Conservation (phyloP, 1,139 yeast genomes). For the Arxiozyma telluris region DNA sequence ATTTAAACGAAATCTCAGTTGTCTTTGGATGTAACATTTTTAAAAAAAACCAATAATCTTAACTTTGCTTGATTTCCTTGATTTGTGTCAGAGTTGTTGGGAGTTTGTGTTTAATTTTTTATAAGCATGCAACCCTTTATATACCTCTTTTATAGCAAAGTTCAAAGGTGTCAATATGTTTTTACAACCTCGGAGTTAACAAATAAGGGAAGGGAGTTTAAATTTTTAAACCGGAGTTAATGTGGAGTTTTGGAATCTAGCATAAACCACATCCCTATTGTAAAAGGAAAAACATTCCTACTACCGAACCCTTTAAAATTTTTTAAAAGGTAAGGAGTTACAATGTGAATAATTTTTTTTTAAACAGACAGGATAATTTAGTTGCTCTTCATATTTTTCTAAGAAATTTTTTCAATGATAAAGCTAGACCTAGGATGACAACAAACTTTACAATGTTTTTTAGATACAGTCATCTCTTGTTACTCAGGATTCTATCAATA, state of each 20-base stretch:
- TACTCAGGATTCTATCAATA: neutral
- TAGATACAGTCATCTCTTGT: neutral
- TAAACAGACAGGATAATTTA: too few species aligned
- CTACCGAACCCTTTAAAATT: neutral
- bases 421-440: too few species aligned
- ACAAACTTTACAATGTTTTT: neutral
- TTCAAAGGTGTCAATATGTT: too few species aligned
- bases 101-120: neutral
- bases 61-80: neutral
- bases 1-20: slow-evolving; percentile 30
- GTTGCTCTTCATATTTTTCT: too few species aligned
- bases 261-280: neutral
- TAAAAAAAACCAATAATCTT: too few species aligned
- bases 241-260: neutral
- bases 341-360: too few species aligned
- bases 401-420: too few species aligned
- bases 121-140: neutral
- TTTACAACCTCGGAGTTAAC: neutral
- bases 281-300: too few species aligned
- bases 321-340: neutral
- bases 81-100: neutral
- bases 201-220: neutral
- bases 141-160: neutral
- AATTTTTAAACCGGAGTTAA: neutral
- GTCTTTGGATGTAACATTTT: slow-evolving; percentile 23